Evolutionary conservation across 768 basidiomycete species (phyloP), one percentile per base, ranked within the genome.

Genomic region (Inosperma sp.): DNA sequence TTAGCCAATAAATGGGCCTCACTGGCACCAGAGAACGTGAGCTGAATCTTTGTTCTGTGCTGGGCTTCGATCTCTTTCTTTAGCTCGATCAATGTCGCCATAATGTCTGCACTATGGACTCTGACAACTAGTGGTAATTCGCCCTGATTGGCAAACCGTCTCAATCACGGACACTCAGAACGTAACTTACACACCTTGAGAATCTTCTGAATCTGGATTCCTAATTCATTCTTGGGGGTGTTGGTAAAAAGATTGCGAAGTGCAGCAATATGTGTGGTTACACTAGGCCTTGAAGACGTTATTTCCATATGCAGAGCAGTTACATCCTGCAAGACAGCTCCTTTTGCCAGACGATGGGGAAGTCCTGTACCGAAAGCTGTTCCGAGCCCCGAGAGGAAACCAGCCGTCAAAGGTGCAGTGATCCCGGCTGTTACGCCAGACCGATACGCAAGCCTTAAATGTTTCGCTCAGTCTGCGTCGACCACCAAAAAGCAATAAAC

Each of bases 1-100:
- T 79, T 72, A 1, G 89, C 91, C 19, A 94, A 67, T 8, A 89
- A 63, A 62, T 86, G 83, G 0, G 83, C 84, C 59, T 91, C 87
- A 2, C 74, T 68, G 1, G 78, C 88, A 39, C 83, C 80, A 3
- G 68, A 57, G 51, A 85, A 72, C 10, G 78, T 78, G 53, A 84
- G 56, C 51, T 69, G 68, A 48, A 87, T 63, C 7, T 56, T 62
- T 14, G 62, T 65, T 26, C 73, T 73, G 12, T 62, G 67, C 33
- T 65, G 57, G 1, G 59, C 59, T 44, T 85, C 83, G 22, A 82
- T 68, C 41, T 88, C 84, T 22, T 64, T 59, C 72, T 90, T 89
- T 41, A 90, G 74, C 12, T 66, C 54, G 34, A 89, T 72, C 22
- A 91, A 63, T 1, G 79, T 73, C 5, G 84, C 82, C 59, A 90